Conservation (phyloP, 495 filamentous ascomycete species). For the Gamarada debralockiae region DNA sequence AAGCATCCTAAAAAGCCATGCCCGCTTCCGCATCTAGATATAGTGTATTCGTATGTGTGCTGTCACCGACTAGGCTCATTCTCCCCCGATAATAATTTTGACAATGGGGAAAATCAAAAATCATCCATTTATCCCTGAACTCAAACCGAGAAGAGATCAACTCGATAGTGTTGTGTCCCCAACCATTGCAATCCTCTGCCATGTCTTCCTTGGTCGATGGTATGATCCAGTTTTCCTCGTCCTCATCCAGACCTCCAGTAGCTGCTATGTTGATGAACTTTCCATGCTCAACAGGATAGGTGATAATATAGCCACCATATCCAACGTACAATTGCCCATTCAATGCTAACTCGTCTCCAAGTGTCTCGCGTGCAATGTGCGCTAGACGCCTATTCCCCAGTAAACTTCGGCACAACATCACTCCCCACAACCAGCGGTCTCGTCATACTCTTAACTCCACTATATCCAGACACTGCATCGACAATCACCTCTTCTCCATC, state of each 20-base stretch:
- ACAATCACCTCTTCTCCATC: conserved; percentile 36
- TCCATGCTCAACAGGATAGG: conserved; percentile 16
- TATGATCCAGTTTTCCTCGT: conserved; percentile 17
- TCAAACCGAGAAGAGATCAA: conserved; percentile 29
- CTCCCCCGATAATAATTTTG: too few relatives aligned
- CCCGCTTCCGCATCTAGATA: too few relatives aligned
- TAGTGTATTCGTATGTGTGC: too few relatives aligned
- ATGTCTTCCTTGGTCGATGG: conserved; percentile 13
- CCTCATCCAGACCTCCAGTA: conserved; percentile 1
- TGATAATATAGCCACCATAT: conserved; percentile 12
- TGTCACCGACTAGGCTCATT: too few relatives aligned
- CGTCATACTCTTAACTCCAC: conserved; percentile 51
- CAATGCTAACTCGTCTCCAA: conserved; percentile 13
- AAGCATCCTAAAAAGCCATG: too few relatives aligned
- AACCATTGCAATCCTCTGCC: conserved; percentile 14
- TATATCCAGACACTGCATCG: conserved; percentile 56
- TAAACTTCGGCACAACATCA: conserved; percentile 3
- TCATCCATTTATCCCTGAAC: conserved; percentile 14
- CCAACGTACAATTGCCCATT: conserved; percentile 16
- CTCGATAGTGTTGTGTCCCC: conserved; percentile 13
- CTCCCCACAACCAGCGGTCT: conserved; percentile 21
- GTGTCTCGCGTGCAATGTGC: conserved; percentile 8
- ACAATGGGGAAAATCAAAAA: too few relatives aligned
- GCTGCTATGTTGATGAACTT: conserved; percentile 17
- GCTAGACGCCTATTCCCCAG: conserved; percentile 14